Evolutionary conservation across 805 yeast genomes (phyloP).

Genomic region (Saturnispora dispora): DNA sequence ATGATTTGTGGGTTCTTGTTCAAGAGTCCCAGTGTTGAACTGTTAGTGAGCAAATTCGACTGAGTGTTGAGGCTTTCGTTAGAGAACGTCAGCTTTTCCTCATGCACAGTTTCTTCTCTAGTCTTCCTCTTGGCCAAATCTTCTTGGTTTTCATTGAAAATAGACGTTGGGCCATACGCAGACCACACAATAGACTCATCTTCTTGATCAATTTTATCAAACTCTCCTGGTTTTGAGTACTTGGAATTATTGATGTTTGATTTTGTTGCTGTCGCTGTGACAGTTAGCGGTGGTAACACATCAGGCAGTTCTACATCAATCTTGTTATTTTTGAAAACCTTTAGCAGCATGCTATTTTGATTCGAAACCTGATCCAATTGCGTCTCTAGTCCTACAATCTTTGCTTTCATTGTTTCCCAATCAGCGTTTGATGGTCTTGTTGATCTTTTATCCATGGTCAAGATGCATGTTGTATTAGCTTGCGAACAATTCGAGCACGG

Average conservation of each 20-base stretch:
- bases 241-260: neutral
- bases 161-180: slow-evolving; percentile 22
- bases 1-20: slow-evolving; percentile 25
- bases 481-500: slow-evolving; percentile 19
- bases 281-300: neutral
- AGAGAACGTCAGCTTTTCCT: neutral
- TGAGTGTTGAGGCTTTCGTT: neutral
- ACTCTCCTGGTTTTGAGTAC: slow-evolving; percentile 17
- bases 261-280: neutral
- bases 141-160: slow-evolving; percentile 26
- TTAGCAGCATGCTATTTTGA: neutral
- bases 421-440: slow-evolving; percentile 14
- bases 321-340: neutral
- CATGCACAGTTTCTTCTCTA: neutral
- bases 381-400: slow-evolving; percentile 7
- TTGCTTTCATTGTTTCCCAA: slow-evolving; percentile 6
- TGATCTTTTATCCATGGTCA: slow-evolving; percentile 14
- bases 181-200: slow-evolving; percentile 11
- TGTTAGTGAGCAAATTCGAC: neutral
- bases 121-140: neutral
- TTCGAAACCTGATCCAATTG: neutral
- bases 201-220: slow-evolving; percentile 10
- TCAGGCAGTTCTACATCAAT: neutral
- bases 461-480: slow-evolving; percentile 9
- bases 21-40: slow-evolving; percentile 18